These are phyloP conservation scores for Claviceps monticola DNA, from an alignment of 2,329 filamentous ascomycete species.

Conservation along the genomic window DNA sequence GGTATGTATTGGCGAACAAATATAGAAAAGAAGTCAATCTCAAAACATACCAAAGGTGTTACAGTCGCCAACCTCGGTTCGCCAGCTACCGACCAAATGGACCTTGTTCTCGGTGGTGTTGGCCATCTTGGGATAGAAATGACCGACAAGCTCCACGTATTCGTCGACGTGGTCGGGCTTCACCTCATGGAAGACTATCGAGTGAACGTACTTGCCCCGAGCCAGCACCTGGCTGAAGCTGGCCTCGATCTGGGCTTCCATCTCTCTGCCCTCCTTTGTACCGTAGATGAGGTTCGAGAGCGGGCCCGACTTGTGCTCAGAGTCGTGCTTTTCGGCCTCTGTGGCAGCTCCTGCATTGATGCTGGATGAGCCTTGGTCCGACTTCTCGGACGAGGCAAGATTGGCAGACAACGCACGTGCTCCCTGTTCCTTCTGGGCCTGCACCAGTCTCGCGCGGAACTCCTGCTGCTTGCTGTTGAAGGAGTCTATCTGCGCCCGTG, in stretches of 20 bases:
- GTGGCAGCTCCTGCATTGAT: constrained; percentile 28
- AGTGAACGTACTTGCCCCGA: constrained; percentile 95
- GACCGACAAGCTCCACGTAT: constrained; percentile 77
- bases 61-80: constrained; percentile 92
- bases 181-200: constrained; percentile 91
- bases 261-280: constrained; percentile 84
- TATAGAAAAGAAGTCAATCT: background rate
- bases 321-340: constrained; percentile 41
- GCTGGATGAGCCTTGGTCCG: constrained; percentile 24
- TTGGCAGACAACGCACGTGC: constrained; percentile 54
- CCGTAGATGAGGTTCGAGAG: constrained; percentile 89
- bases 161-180: constrained; percentile 93
- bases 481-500: constrained; percentile 49
- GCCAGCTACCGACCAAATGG: constrained; percentile 92
- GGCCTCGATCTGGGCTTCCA: constrained; percentile 90
- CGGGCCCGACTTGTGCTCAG: constrained; percentile 54
- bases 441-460: constrained; percentile 71
- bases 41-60: constrained; percentile 72
- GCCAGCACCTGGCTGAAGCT: constrained; percentile 93
- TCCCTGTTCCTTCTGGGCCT: constrained; percentile 69
- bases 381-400: constrained; percentile 26
- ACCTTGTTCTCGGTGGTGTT: constrained; percentile 78
- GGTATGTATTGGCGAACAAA: background rate
- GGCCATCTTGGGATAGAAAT: constrained; percentile 88
- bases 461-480: constrained; percentile 77